Evolutionary conservation across 139 green algal species (phyloP).

Genomic region (Pleodorina starrii): DNA sequence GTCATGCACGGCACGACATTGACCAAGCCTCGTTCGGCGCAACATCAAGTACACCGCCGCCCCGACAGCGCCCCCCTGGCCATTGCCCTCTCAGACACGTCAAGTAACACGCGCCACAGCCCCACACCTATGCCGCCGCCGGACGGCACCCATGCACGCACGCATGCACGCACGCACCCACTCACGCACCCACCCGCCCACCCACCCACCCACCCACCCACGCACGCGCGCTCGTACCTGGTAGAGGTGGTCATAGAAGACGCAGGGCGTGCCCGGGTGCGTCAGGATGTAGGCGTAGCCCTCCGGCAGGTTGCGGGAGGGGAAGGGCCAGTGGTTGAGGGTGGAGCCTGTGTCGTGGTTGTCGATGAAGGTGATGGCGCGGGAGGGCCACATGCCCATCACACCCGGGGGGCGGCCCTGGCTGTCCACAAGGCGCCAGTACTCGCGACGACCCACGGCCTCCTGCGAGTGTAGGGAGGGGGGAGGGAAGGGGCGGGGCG

Average conservation of each 20-base stretch:
- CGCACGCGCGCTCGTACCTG: no score
- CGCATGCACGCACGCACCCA: no score
- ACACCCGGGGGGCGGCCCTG: slow-evolving; percentile 89
- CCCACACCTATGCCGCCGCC: no score
- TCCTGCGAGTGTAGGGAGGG: slow-evolving; percentile 75
- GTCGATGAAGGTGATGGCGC: slow-evolving; percentile 97
- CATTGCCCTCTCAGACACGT: no score
- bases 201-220: no score
- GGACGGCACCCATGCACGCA: no score
- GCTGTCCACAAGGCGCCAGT: slow-evolving; percentile 95
- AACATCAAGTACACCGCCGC: no score
- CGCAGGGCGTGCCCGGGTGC: slow-evolving; percentile 90
- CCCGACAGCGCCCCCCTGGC: no score
- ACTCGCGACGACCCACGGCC: slow-evolving; percentile 90
- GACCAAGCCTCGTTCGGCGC: no score
- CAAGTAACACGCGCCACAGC: no score
- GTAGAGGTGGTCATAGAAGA: slow-evolving; percentile 93
- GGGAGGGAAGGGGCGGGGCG: background rate
- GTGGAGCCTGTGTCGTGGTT: slow-evolving; percentile 93
- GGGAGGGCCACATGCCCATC: slow-evolving; percentile 86
- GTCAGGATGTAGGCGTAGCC: slow-evolving; percentile 97
- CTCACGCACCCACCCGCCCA: no score
- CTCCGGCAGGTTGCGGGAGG: slow-evolving; percentile 75
- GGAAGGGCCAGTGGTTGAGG: slow-evolving; percentile 91
- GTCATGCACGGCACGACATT: no score